phyloP scores from a whole-genome alignment of 257 asterid genomes.

The Lycium ferocissimum region DNA sequence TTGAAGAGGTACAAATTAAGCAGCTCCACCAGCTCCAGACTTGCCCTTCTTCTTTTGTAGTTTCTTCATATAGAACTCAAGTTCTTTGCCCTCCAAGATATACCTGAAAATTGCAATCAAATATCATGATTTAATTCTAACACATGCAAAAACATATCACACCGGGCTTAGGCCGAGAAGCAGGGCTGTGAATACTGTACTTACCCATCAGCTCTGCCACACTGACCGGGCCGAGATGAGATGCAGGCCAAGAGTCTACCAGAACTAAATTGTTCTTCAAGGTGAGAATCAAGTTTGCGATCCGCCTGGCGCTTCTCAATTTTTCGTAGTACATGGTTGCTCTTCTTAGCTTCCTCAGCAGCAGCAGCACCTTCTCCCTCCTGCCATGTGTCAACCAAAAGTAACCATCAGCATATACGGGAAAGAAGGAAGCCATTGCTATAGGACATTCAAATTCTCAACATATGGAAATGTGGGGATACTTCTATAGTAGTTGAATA shows the following conservation, averaged over 20 bases:
- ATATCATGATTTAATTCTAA: neutral
- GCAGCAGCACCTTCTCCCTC: slow-evolving; percentile 36
- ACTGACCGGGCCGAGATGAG: slow-evolving; percentile 46
- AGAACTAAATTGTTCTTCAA: slow-evolving; percentile 42
- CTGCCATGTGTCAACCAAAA: slow-evolving; percentile 30
- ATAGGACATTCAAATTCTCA: neutral
- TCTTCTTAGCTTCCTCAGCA: slow-evolving; percentile 43
- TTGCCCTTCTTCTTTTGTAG: slow-evolving; percentile 49
- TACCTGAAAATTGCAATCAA: slow-evolving; percentile 8
- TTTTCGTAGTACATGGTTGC: slow-evolving; percentile 41
- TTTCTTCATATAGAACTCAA: slow-evolving; percentile 49
- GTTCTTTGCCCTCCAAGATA: slow-evolving; percentile 49
- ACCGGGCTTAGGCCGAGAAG: neutral
- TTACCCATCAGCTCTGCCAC: slow-evolving; percentile 46
- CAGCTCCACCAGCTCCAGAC: slow-evolving; percentile 29
- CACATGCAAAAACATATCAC: neutral
- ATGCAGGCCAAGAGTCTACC: slow-evolving; percentile 44
- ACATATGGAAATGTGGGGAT: neutral
- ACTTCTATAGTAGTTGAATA: neutral
- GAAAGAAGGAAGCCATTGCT: no score
- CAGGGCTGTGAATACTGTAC: neutral
- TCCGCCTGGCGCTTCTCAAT: slow-evolving; percentile 39
- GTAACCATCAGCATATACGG: neutral
- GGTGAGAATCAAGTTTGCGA: slow-evolving; percentile 35
- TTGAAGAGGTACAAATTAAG: slow-evolving; percentile 25